Percentiles rank a stretch among this genome's conserved stretches.
phyloP scores from a whole-genome alignment of 495 filamentous ascomycete genomes.

The Penicillium roqueforti region DNA sequence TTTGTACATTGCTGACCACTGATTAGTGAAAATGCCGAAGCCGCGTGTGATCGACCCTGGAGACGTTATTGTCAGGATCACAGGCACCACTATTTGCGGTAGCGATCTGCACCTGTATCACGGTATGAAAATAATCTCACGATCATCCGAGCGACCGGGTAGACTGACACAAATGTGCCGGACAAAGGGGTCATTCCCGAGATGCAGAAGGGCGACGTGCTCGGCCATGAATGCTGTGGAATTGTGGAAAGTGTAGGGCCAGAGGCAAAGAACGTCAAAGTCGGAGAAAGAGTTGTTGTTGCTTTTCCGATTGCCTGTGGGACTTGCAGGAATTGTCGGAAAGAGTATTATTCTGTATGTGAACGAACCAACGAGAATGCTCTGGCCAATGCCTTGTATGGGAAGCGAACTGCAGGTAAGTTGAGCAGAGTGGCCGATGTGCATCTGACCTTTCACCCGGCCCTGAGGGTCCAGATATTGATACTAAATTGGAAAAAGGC shows the following conservation, averaged over 20 bases:
- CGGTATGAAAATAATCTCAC: conserved; percentile 28
- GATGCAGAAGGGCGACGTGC: conserved; percentile 77
- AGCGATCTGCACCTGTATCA: conserved; percentile 82
- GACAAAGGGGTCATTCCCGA: conserved; percentile 56
- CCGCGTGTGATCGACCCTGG: conserved; percentile 65
- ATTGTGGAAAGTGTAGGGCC: conserved; percentile 69
- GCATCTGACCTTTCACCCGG: background rate
- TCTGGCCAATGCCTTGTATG: conserved; percentile 68
- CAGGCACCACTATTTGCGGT: conserved; percentile 82
- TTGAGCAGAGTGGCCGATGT: background rate
- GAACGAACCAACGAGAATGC: conserved; percentile 72
- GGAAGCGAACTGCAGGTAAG: conserved; percentile 65
- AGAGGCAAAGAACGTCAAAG: conserved; percentile 52
- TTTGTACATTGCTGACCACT: background rate
- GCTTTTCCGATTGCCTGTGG: conserved; percentile 78
- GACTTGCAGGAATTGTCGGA: conserved; percentile 70
- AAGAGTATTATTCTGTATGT: conserved; percentile 72
- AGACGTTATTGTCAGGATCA: conserved; percentile 83
- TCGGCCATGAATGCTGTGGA: conserved; percentile 88
- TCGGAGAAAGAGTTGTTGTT: conserved; percentile 75
- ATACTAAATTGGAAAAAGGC: conserved; percentile 20
- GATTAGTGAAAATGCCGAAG: conserved; percentile 56
- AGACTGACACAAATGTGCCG: background rate
- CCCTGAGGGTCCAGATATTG: background rate
- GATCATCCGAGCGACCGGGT: background rate